Evolutionary conservation across 2,329 filamentous ascomycete genomes (phyloP), one percentile per base, ranked within the genome.

Genomic region (Fusarium sp.): DNA sequence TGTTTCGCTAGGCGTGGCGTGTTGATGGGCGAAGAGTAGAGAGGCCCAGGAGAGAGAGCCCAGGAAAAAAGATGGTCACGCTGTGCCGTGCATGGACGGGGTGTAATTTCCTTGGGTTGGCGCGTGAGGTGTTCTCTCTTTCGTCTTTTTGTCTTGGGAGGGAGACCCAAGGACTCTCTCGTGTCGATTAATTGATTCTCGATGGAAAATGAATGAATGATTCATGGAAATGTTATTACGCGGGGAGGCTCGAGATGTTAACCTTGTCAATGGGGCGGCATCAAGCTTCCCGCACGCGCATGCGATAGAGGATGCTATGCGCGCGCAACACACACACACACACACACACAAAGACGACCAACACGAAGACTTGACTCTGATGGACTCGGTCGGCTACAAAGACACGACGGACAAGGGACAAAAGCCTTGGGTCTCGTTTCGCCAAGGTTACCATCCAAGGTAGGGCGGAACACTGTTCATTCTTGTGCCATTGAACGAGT

Each of bases 61-160:
- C 41, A 45, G 20, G n/a, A 29, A 61, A 48, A 22, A 59, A 29
- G 43, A 41, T 65, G 72, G 73, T 75, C 73, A 75, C 69, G 60
- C 64, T 75, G 72, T 50, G 54, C 69, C 50, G 72, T 45, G 72
- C 72, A 70, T 73, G 65, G 72, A 63, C 72, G 45, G 43, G 43
- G 62, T 65, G 72, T 69, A 75, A 74, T 74, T 74, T 74, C 72
- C 72, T 27, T 68, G 43, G 9, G 9, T 31, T 31, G 27, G n/a
- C 14, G 58, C 39, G 61, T 68, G 37, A 52, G 57, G 56, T 65
- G 48, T 52, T 31, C 29, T 29, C 24, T 29, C 24, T 52, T 65
- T 43, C 13, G 24, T 33, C 24, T 68, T 71, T 58, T 71, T 58
- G 35, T 48, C 57, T 43, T 43, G 43, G 33, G 45, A 18, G 18